A percentile compares a stretch with the other conserved stretches of the same genome.
Evolutionary conservation across 345 rosid species (phyloP).

Genomic region (Camelina neglecta): DNA sequence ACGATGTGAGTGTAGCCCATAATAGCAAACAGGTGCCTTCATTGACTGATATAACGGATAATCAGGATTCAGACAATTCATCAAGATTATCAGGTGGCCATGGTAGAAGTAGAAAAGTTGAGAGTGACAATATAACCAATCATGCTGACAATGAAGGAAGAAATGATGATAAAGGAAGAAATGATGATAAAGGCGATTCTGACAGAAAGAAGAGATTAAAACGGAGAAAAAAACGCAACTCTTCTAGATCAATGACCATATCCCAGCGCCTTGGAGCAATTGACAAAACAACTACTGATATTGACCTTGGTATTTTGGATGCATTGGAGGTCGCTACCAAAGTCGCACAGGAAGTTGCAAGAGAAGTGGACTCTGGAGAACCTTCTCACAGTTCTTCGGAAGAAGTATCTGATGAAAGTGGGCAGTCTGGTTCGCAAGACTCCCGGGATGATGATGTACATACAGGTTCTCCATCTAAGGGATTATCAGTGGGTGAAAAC

Average conservation of each 20-base stretch:
- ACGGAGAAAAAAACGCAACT: slow-evolving; percentile 49
- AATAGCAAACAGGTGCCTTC: slow-evolving; percentile 35
- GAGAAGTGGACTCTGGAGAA: slow-evolving; percentile 76
- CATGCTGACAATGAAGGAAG: slow-evolving; percentile 50
- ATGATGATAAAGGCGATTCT: slow-evolving; percentile 48
- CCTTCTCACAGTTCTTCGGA: slow-evolving; percentile 69
- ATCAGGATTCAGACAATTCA: slow-evolving; percentile 48
- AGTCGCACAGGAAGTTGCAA: slow-evolving; percentile 92
- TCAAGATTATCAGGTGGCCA: slow-evolving; percentile 52
- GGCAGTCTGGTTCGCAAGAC: slow-evolving; percentile 55
- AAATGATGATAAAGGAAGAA: slow-evolving; percentile 50
- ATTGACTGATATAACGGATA: slow-evolving; percentile 42
- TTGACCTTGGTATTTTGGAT: slow-evolving; percentile 85
- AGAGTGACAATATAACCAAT: slow-evolving; percentile 39
- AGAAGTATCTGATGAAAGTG: slow-evolving; percentile 54
- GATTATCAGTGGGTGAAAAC: slow-evolving; percentile 51
- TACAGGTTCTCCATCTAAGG: slow-evolving; percentile 46
- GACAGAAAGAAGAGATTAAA: slow-evolving; percentile 48
- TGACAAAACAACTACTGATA: slow-evolving; percentile 56
- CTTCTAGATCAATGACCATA: slow-evolving; percentile 48
- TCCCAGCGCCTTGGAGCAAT: slow-evolving; percentile 49
- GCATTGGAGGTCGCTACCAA: slow-evolving; percentile 90
- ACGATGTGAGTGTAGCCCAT: slow-evolving; percentile 33
- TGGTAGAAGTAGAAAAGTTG: slow-evolving; percentile 41
- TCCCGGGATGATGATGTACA: slow-evolving; percentile 48